Conservation (phyloP, 1,284 basidiomycete species). For the Sporisorium iseilematis-ciliati region DNA sequence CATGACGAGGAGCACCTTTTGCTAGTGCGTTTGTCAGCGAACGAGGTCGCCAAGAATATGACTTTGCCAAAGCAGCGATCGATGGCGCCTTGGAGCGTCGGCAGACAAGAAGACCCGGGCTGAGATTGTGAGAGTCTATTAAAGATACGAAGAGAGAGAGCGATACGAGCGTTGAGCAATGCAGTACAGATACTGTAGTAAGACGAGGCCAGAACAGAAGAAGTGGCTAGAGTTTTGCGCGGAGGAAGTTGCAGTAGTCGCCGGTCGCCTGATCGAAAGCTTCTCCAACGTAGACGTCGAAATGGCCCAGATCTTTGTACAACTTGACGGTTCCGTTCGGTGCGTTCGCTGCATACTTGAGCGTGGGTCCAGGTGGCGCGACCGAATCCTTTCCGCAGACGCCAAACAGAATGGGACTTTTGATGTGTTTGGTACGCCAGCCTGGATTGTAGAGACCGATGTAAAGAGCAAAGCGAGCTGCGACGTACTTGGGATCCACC, state of each 20-base stretch:
- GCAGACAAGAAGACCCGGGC: no score
- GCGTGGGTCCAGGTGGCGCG: conserved; percentile 48
- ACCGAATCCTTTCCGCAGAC: conserved; percentile 59
- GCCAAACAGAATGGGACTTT: conserved; percentile 57
- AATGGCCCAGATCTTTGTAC: conserved; percentile 58
- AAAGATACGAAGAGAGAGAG: no score
- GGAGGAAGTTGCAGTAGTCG: conserved; percentile 51
- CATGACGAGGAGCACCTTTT: no score
- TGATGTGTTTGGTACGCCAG: conserved; percentile 39
- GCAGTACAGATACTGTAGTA: no score
- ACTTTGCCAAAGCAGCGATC: no score
- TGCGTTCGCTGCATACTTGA: conserved; percentile 55
- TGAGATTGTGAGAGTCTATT: no score
- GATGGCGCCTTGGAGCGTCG: no score
- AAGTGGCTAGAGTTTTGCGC: conserved; percentile 17
- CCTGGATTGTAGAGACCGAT: conserved; percentile 56
- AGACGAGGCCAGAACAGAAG: not conserved
- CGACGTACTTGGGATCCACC: conserved; percentile 22
- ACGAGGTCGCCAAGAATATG: no score
- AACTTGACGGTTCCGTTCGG: conserved; percentile 36
- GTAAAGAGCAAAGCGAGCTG: conserved; percentile 51
- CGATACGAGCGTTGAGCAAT: no score
- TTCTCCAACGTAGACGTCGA: conserved; percentile 61
- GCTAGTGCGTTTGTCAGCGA: no score
- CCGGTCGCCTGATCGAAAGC: conserved; percentile 38